Evolutionary conservation across 306 rosid species (phyloP).

Genomic region (Quercus alba): DNA sequence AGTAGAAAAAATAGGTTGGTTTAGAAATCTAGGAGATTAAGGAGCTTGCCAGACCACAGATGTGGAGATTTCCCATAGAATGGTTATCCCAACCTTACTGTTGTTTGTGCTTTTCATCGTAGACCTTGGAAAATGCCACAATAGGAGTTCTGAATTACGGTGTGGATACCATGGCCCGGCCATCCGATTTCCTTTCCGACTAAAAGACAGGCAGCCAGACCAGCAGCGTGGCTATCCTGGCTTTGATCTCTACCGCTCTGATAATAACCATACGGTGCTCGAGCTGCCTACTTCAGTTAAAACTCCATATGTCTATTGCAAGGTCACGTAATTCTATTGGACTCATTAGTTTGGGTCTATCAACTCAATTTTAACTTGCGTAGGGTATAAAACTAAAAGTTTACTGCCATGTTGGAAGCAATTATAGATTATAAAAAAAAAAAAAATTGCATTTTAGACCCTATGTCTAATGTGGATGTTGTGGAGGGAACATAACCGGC

Average conservation of each 20-base stretch:
- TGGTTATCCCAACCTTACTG: not conserved
- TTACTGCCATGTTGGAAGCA: no score
- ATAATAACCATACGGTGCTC: not conserved
- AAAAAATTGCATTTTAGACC: no score
- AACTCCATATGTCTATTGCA: no score
- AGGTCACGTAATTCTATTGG: no score
- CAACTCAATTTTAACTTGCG: no score
- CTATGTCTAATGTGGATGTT: no score
- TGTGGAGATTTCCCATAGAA: not conserved
- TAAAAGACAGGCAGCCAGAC: not conserved
- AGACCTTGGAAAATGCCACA: not conserved
- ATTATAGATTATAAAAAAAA: no score
- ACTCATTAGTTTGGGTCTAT: no score
- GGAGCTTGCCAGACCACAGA: not conserved
- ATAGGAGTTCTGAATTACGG: not conserved
- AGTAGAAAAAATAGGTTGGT: no score
- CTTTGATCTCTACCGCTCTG: not conserved
- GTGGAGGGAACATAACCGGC: no score
- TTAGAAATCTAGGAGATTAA: no score
- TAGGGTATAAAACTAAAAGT: no score
- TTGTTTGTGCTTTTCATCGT: not conserved
- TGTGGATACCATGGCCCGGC: conserved; percentile 1
- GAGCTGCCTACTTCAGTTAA: not conserved
- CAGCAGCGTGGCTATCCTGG: not conserved
- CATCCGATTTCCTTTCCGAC: conserved; percentile 31